phyloP scores from a whole-genome alignment of 2,329 filamentous ascomycete species.

The Capronia americana region DNA sequence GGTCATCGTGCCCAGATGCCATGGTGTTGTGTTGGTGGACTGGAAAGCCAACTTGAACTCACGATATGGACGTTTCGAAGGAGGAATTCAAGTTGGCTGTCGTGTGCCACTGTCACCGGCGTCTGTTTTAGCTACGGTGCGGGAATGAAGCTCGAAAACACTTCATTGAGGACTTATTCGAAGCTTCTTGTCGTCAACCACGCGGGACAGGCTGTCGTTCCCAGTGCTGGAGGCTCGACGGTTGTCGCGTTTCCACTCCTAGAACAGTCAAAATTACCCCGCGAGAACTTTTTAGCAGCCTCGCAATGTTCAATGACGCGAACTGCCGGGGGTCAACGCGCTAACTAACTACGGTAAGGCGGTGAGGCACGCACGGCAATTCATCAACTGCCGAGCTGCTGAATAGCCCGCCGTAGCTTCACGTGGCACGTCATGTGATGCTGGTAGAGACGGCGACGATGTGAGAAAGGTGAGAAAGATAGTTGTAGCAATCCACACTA shows the following conservation, averaged over 20 bases:
- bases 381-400: conserved; percentile 11
- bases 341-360: neutral
- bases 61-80: neutral
- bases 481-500: neutral
- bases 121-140: neutral
- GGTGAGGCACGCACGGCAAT: neutral
- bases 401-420: neutral
- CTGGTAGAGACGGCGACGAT: too few species aligned
- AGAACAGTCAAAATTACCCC: conserved; percentile 20
- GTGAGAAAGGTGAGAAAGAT: neutral
- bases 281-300: conserved; percentile 20
- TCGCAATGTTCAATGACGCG: neutral
- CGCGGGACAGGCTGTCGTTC: neutral
- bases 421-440: neutral
- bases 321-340: neutral
- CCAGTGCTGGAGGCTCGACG: neutral
- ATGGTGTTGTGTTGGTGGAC: conserved; percentile 21
- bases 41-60: neutral
- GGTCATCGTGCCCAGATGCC: conserved; percentile 35
- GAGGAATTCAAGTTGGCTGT: neutral
- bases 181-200: neutral
- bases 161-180: neutral
- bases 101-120: neutral
- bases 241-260: conserved; percentile 1
- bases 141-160: neutral